A percentile compares a stretch with the other conserved stretches of the same genome.
phyloP scores from a whole-genome alignment of 805 yeast species.

The Cyberlindnera subsufficiens region DNA sequence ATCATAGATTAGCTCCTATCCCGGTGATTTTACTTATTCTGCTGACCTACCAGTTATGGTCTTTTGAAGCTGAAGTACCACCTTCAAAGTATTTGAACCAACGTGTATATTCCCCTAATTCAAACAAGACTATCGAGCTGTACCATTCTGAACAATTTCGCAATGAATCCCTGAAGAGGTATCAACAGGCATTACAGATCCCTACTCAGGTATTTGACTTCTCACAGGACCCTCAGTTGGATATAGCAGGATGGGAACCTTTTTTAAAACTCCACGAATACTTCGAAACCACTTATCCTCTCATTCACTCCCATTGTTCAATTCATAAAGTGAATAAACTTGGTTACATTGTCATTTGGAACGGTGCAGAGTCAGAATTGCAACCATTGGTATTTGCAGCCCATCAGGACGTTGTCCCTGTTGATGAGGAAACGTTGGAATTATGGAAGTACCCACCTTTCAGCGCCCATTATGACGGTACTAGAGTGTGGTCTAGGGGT shows the following conservation, averaged over 20 bases:
- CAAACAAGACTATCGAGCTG: neutral
- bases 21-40: neutral
- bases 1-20: neutral
- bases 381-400: conserved; percentile 72
- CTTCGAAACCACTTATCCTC: conserved; percentile 52
- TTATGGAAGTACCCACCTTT: conserved; percentile 71
- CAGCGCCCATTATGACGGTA: conserved; percentile 60
- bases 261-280: conserved; percentile 41
- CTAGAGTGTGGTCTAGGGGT: conserved; percentile 70
- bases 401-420: conserved; percentile 84
- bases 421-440: conserved; percentile 48
- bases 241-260: conserved; percentile 29
- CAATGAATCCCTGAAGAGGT: conserved; percentile 35
- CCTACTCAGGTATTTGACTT: conserved; percentile 62
- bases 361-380: conserved; percentile 44
- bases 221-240: conserved; percentile 26
- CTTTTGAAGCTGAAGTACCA: neutral
- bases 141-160: conserved; percentile 23
- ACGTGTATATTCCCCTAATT: neutral
- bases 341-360: conserved; percentile 61
- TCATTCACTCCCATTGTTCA: conserved; percentile 38
- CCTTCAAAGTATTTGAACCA: neutral
- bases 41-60: neutral
- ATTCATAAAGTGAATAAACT: conserved; percentile 54
- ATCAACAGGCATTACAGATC: conserved; percentile 54